Base-by-base conservation (phyloP, 1,139 yeast species). In the Suhomyces anneliseae region DNA sequence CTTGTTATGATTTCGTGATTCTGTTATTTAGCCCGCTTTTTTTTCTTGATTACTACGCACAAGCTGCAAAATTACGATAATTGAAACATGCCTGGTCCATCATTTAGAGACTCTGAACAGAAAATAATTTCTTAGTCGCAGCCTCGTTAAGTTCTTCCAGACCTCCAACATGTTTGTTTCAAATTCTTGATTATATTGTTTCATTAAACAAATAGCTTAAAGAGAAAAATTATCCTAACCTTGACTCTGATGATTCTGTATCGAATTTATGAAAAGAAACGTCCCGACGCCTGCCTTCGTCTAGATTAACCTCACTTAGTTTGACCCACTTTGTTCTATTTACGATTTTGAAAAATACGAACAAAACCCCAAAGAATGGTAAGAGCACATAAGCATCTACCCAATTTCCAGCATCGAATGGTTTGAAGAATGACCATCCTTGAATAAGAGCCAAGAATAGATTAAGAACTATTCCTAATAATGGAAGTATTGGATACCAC, bases 401-500 rank as follows among this genome's bases (percentile, higher is more conserved):
- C 62, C 83, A 85, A 50, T 74, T 70, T 31, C 76, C 82, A 7
- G 81, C 84, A 46, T 73, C 71, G 55, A 82, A 85, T 0, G 90
- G 90, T 46, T 73, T 72, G 55, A 85, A 78, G 39, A 76, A 71
- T 1, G 85, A 70, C 89, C 90, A 85, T 3, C 90, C 87, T 62
- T 85, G 90, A 34, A 85, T 79, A 27, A 85, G 62, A 2, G 81
- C 84, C 52, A 85, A 69, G 49, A 84, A 75, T 2, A 73, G 52
- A 56, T 82, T 83, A 41, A 81, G 64, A 0, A 65, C 54, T 7
- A 84, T 66, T 1, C 86, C 85, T 40, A 79, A 56, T 42, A 70
- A 69, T 2, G 85, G 81, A 29, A 75, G 66, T 57, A 64, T 69
- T 2, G 90, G 90, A 58, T 72, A 83, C 57, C 77, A 69, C 38